Percentiles rank a stretch among this genome's conserved stretches.
Conservation (phyloP, 2,329 filamentous ascomycete genomes). For the Nectriaceae sp. region DNA sequence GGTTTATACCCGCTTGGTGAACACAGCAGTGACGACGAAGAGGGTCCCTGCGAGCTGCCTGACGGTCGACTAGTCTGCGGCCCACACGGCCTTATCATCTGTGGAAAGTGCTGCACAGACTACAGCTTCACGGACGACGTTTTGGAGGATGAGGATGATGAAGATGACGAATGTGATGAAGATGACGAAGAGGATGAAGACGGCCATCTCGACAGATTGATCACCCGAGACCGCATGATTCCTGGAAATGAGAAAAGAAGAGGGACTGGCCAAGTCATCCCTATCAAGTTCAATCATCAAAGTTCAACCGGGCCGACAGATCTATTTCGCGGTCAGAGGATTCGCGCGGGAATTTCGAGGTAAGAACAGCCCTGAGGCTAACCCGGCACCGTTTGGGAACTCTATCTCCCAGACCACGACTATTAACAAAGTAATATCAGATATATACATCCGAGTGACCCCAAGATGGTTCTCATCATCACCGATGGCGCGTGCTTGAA, state of each 20-base stretch:
- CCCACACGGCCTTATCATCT: constrained; percentile 33
- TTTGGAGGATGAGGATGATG: constrained; percentile 18
- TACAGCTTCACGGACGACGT: constrained; percentile 37
- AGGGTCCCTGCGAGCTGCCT: constrained; percentile 35
- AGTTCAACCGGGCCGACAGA: not conserved
- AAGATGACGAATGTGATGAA: not conserved
- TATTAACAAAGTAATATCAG: not conserved
- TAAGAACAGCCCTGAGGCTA: too few relatives aligned
- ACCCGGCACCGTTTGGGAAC: too few relatives aligned
- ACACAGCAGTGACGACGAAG: constrained; percentile 38
- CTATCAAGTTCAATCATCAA: constrained; percentile 17
- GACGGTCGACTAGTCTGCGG: constrained; percentile 39
- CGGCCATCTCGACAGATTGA: not conserved
- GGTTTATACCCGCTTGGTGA: too few relatives aligned
- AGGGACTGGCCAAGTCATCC: constrained; percentile 13
- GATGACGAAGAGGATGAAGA: constrained; percentile 11
- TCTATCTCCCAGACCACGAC: constrained; percentile 6
- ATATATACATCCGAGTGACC: constrained; percentile 12
- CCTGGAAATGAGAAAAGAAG: not conserved
- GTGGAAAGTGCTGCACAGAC: constrained; percentile 35
- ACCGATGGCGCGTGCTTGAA: constrained; percentile 47
- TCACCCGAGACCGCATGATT: not conserved
- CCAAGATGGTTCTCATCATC: constrained; percentile 38
- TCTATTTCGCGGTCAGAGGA: too few relatives aligned
- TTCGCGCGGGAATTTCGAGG: too few relatives aligned